Evolutionary conservation across 23 red algal species (phyloP).

Genomic region (Gracilariopsis chorda): DNA sequence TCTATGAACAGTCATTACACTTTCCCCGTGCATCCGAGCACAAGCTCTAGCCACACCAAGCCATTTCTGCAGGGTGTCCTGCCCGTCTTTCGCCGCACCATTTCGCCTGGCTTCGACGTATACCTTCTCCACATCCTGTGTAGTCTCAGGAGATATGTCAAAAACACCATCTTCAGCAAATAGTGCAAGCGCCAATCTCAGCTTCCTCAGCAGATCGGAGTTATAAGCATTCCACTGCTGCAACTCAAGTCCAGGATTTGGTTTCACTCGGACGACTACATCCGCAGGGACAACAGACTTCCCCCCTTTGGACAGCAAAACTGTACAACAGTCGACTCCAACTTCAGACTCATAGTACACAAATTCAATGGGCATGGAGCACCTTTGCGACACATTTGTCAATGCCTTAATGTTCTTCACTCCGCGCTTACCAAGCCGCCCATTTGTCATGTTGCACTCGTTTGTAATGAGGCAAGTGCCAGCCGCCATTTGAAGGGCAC

Average conservation of each 20-base stretch:
- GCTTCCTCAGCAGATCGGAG: conserved; percentile 17
- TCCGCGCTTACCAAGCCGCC: conserved; percentile 39
- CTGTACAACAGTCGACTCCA: conserved; percentile 13
- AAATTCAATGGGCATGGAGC: conserved; percentile 53
- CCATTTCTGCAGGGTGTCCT: conserved; percentile 55
- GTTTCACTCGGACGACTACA: conserved; percentile 43
- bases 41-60: conserved; percentile 36
- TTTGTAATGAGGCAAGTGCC: conserved; percentile 48
- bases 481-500: conserved; percentile 29
- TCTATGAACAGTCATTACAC: conserved; percentile 18
- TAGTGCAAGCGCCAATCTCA: conserved; percentile 42
- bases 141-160: conserved; percentile 29
- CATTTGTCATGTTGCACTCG: conserved; percentile 49
- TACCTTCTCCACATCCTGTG: conserved; percentile 16
- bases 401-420: conserved; percentile 67
- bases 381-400: not conserved
- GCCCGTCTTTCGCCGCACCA: conserved; percentile 44
- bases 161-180: conserved; percentile 53
- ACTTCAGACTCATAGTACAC: conserved; percentile 45
- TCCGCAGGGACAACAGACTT: conserved; percentile 54
- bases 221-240: not conserved
- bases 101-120: conserved; percentile 47
- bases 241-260: not conserved
- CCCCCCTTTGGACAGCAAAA: conserved; percentile 44
- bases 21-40: conserved; percentile 42